Conservation (phyloP, 768 basidiomycete genomes). For the Tulasnella sp. region DNA sequence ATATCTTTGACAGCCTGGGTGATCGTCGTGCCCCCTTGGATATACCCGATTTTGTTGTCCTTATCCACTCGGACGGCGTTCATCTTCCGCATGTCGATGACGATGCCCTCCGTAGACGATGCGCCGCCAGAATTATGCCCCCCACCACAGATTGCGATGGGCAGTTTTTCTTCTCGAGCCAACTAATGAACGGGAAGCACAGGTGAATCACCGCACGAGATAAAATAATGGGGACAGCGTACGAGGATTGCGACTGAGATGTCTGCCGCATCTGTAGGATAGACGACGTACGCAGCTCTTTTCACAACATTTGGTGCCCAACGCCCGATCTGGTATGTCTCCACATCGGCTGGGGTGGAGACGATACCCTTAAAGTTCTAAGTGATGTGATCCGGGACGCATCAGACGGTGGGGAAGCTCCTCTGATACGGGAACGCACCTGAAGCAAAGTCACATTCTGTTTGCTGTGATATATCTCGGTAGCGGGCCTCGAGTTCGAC, state of each 20-base stretch:
- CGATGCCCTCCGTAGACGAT: constrained; percentile 20
- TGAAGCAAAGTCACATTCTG: too few relatives aligned
- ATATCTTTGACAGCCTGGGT: background rate
- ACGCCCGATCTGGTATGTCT: background rate
- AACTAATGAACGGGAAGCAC: background rate
- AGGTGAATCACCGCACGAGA: background rate
- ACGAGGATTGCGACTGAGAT: background rate
- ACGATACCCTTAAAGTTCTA: too few relatives aligned
- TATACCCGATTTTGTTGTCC: constrained; percentile 6
- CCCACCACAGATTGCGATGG: constrained; percentile 10
- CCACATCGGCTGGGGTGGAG: too few relatives aligned
- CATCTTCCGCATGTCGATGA: constrained; percentile 16
- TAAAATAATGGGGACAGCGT: background rate
- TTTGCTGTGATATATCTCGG: too few relatives aligned
- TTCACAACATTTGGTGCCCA: background rate
- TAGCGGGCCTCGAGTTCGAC: too few relatives aligned
- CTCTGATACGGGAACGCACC: too few relatives aligned
- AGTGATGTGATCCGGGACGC: too few relatives aligned
- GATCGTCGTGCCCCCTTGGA: background rate
- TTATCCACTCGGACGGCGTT: constrained; percentile 9
- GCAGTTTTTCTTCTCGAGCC: background rate
- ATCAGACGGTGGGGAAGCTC: too few relatives aligned
- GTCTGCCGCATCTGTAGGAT: constrained; percentile 3
- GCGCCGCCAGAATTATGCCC: constrained; percentile 9
- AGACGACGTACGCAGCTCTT: background rate